Evolutionary conservation across 2,329 filamentous ascomycete genomes (phyloP).

Genomic region (Cytospora piceicola): DNA sequence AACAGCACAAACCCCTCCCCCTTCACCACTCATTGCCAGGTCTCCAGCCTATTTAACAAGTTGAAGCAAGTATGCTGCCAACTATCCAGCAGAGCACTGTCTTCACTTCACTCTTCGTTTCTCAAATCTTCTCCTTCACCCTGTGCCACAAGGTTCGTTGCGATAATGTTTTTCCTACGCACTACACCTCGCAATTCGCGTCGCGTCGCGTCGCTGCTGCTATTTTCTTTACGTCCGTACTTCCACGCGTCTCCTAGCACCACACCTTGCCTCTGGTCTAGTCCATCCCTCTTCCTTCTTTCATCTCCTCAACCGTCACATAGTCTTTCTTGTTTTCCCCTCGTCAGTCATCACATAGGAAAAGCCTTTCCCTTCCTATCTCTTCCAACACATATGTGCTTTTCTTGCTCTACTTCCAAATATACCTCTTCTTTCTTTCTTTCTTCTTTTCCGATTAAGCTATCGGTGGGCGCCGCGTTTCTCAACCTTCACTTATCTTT

Average conservation of each 20-base stretch:
- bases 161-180: background rate
- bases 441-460: background rate
- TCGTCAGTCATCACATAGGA: background rate
- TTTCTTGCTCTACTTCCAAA: background rate
- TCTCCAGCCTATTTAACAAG: background rate
- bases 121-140: background rate
- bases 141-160: background rate
- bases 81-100: background rate
- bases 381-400: no score
- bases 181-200: background rate
- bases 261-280: background rate
- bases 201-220: slow-evolving; percentile 1
- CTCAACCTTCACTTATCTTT: background rate
- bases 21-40: background rate
- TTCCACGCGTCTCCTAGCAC: background rate
- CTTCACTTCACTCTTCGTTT: background rate
- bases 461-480: background rate
- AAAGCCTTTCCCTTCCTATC: background rate
- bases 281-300: background rate
- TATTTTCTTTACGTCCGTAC: background rate
- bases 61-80: background rate
- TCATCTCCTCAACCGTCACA: background rate
- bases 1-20: background rate
- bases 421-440: background rate
- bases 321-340: background rate